Conservation (phyloP, 1,139 yeast genomes). For the Starmera stellimalicola region DNA sequence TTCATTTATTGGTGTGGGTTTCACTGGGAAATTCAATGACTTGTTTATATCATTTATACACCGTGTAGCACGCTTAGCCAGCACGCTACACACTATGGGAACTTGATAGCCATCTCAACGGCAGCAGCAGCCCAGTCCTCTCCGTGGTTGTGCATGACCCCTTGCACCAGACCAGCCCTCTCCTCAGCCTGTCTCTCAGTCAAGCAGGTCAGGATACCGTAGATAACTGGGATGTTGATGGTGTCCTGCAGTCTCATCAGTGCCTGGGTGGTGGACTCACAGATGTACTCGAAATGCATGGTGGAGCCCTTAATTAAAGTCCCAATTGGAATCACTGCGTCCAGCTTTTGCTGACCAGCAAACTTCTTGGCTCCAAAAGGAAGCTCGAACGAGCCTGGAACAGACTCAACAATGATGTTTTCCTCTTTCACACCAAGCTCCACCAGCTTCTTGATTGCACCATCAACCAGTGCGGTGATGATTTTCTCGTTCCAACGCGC, state of each 20-base stretch:
- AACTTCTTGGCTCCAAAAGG: conserved; percentile 67
- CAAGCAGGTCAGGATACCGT: conserved; percentile 86
- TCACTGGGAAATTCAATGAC: no score
- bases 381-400: conserved; percentile 91
- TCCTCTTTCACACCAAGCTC: conserved; percentile 64
- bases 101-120: conserved; percentile 82
- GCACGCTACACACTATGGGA: no score
- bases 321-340: conserved; percentile 90
- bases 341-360: conserved; percentile 46
- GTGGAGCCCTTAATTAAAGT: conserved; percentile 93
- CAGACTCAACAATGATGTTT: conserved; percentile 72
- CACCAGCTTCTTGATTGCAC: conserved; percentile 53
- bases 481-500: conserved; percentile 89
- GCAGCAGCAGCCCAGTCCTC: conserved; percentile 99
- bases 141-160: conserved; percentile 82
- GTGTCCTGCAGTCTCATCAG: conserved; percentile 76
- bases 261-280: conserved; percentile 82
- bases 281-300: conserved; percentile 96
- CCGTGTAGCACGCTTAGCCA: no score
- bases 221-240: conserved; percentile 70
- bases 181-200: conserved; percentile 91
- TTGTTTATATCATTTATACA: no score
- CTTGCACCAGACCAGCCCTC: conserved; percentile 83
- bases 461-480: conserved; percentile 72
- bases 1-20: no score